phyloP scores from a whole-genome alignment of 163 green algal genomes.

The Prototheca cutis region DNA sequence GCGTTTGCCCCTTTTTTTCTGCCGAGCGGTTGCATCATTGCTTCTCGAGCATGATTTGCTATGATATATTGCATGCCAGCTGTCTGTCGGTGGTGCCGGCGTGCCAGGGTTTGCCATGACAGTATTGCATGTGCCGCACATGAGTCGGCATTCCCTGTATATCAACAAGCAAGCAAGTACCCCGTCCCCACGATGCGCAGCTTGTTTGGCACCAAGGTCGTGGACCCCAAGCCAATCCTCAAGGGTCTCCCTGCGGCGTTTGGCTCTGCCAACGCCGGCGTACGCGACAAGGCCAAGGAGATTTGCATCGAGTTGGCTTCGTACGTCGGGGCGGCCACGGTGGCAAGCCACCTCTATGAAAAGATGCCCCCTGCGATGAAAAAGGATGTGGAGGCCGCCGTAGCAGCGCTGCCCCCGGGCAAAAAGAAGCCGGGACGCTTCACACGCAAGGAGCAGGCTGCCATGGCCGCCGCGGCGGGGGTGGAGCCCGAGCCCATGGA shows the following conservation, averaged over 20 bases:
- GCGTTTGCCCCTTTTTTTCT: too few relatives aligned
- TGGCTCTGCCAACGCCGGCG: slow-evolving; percentile 73
- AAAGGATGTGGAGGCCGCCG: slow-evolving; percentile 65
- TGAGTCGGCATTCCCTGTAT: not conserved
- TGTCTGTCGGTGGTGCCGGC: too few relatives aligned
- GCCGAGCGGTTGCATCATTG: too few relatives aligned
- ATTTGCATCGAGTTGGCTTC: slow-evolving; percentile 49
- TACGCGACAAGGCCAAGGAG: slow-evolving; percentile 77
- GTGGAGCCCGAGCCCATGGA: slow-evolving; percentile 21
- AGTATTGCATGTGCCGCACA: too few relatives aligned
- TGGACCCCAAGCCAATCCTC: slow-evolving; percentile 75
- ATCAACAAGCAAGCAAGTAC: not conserved
- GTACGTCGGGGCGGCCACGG: slow-evolving; percentile 32
- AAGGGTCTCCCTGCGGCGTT: slow-evolving; percentile 72
- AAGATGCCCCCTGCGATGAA: slow-evolving; percentile 85
- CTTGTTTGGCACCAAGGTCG: slow-evolving; percentile 67
- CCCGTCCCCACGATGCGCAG: slow-evolving; percentile 25
- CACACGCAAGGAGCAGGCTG: slow-evolving; percentile 62
- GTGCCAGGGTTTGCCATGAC: too few relatives aligned
- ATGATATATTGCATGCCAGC: too few relatives aligned
- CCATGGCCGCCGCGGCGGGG: slow-evolving; percentile 22
- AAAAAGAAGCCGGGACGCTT: slow-evolving; percentile 41
- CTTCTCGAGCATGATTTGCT: too few relatives aligned
- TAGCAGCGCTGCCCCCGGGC: slow-evolving; percentile 5
- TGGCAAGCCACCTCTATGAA: slow-evolving; percentile 56